Evolutionary conservation across 805 yeast genomes (phyloP).

Genomic region (Lachancea fermentati): DNA sequence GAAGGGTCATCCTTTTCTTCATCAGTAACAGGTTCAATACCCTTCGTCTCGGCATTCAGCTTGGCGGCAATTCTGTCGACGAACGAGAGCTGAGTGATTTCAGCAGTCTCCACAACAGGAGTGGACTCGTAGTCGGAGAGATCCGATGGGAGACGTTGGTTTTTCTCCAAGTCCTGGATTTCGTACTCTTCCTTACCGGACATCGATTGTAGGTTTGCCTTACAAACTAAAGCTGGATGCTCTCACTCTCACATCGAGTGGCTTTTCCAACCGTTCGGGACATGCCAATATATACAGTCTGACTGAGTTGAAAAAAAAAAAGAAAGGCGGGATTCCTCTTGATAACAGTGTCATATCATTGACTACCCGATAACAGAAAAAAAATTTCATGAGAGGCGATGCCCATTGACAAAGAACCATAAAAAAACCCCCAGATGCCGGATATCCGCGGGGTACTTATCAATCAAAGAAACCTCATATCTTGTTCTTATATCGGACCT

Average conservation of each 20-base stretch:
- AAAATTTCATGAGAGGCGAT: too few relatives aligned
- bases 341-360: not conserved
- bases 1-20: slow-evolving; percentile 69
- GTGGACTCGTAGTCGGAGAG: slow-evolving; percentile 9
- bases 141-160: slow-evolving; percentile 5
- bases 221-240: not conserved
- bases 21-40: slow-evolving; percentile 76
- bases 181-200: slow-evolving; percentile 10
- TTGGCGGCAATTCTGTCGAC: slow-evolving; percentile 22
- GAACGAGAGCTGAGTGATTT: slow-evolving; percentile 16
- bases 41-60: slow-evolving; percentile 53
- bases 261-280: not conserved
- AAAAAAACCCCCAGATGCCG: too few relatives aligned
- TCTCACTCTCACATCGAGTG: not conserved
- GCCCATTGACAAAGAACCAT: too few relatives aligned
- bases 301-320: too few relatives aligned
- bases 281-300: not conserved
- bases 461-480: too few relatives aligned
- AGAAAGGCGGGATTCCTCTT: not conserved
- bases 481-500: too few relatives aligned
- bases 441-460: too few relatives aligned
- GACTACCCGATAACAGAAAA: not conserved
- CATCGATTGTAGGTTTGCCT: slow-evolving; percentile 1
- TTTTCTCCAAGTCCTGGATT: slow-evolving; percentile 12
- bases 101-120: slow-evolving; percentile 11